Conservation (phyloP, 371 early-diverging fungal species). For the Parasitella parasitica region DNA sequence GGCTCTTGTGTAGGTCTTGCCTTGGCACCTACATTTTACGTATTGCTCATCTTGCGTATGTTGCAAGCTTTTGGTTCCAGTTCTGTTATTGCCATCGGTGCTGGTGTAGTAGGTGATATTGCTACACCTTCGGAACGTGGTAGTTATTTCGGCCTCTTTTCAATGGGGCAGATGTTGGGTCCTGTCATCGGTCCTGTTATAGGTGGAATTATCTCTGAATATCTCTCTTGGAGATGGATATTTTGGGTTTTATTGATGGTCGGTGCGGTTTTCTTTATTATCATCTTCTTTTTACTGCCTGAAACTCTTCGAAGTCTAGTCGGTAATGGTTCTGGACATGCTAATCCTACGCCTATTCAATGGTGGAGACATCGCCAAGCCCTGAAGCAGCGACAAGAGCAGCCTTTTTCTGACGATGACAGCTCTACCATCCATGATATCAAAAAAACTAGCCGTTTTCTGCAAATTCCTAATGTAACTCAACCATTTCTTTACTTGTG, state of each 20-base stretch:
- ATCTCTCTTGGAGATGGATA: slow-evolving; percentile 21
- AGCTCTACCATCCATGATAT: background rate
- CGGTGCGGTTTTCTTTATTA: slow-evolving; percentile 15
- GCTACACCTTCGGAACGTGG: slow-evolving; percentile 47
- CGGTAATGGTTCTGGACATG: slow-evolving; percentile 40
- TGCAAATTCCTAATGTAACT: background rate
- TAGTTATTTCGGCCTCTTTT: slow-evolving; percentile 60
- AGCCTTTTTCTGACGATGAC: background rate
- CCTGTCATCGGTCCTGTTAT: slow-evolving; percentile 31
- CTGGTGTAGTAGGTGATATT: slow-evolving; percentile 16
- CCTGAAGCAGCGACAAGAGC: background rate
- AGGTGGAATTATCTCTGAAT: slow-evolving; percentile 29
- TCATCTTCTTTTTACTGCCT: slow-evolving; percentile 23
- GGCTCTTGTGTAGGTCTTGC: slow-evolving; percentile 60
- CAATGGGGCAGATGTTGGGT: slow-evolving; percentile 52
- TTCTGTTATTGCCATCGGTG: slow-evolving; percentile 58
- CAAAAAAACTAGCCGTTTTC: background rate
- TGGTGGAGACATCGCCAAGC: background rate
- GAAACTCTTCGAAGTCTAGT: slow-evolving; percentile 53
- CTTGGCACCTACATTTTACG: slow-evolving; percentile 42
- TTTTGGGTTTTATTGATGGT: slow-evolving; percentile 36
- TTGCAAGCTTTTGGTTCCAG: slow-evolving; percentile 64
- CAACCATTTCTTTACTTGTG: slow-evolving; percentile 23
- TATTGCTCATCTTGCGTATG: slow-evolving; percentile 56
- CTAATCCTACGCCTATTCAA: slow-evolving; percentile 39